Base-by-base conservation (phyloP, 2,329 filamentous ascomycete species). In the Sporothrix humicola region DNA sequence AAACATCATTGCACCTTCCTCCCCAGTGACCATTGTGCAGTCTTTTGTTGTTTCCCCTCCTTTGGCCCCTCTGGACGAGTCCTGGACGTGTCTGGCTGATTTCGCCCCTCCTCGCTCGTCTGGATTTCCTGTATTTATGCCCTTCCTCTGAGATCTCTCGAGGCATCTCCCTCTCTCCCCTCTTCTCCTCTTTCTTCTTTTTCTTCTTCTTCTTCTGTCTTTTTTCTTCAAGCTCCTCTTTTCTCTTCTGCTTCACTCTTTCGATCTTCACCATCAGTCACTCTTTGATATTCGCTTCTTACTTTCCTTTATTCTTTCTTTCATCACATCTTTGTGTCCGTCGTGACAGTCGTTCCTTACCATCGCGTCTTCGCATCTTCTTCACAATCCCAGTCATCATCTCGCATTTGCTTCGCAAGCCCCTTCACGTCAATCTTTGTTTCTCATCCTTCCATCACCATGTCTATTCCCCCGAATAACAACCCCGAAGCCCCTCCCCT, bases 1-100 rank as follows among this genome's bases (percentile, higher is more conserved):
- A 37, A 37, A 37, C 42, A 31, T 46, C 46, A 52, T 37, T 31
- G 46, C 65, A 37, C 65, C 65, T 68, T 52, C 46, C 65, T 42
- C 15, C 52, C 7, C 2, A 37, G 31, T 7, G 31, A 37, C 31
- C 31, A 37, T 37, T 37, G 31, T 7, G 31, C 31, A 37, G 4
- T 37, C 23, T 37, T 52, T 8, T 52, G 20, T 48, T 66, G 26
- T 66, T 46, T 37, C 23, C 10, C 7, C 23, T 56, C 23, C 10
- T 56, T 56, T 56, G 52, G 31, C 3, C 31, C 2, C 7, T 37
- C 31, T 23, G 23, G 23, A 26, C 48, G 31, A 37, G 31, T 1
- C 31, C 31, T 23, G 23, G 23, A 26, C 48, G 42, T 23, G 6
- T 9, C 42, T 20, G 20, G 42, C 37, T 26, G 42, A 65, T 26